Conservation (phyloP, 495 filamentous ascomycete species). For the Hypoxylon fuscum region DNA sequence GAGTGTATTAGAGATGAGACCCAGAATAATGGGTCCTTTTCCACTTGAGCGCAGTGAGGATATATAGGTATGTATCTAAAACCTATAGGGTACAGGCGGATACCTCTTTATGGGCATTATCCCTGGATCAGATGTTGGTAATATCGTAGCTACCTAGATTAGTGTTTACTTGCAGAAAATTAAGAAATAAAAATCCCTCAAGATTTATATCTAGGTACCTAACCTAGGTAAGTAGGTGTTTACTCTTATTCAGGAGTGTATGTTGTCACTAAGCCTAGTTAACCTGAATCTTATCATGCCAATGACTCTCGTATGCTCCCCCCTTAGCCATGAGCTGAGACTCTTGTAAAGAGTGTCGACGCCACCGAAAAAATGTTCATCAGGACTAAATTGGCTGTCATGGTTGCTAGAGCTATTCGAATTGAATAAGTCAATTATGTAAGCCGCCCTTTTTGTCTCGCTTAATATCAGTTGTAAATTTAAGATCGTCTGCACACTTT, state of each 20-base stretch:
- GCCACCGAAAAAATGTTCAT: constrained; percentile 8
- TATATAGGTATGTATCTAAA: too few species aligned
- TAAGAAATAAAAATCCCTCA: too few species aligned
- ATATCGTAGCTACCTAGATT: too few species aligned
- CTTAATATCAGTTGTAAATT: constrained; percentile 35
- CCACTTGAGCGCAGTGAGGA: too few species aligned
- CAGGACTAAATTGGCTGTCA: neutral
- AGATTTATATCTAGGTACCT: neutral
- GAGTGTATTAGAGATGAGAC: too few species aligned
- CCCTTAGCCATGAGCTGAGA: constrained; percentile 24
- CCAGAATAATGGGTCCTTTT: too few species aligned
- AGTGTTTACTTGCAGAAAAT: too few species aligned
- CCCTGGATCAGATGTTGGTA: too few species aligned
- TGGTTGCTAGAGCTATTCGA: neutral
- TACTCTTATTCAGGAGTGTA: neutral
- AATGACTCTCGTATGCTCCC: constrained; percentile 30
- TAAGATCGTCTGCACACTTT: constrained; percentile 30
- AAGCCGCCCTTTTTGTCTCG: constrained; percentile 20
- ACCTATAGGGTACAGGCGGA: too few species aligned
- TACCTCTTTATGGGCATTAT: too few species aligned
- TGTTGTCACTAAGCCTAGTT: constrained; percentile 12
- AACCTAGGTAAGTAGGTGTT: neutral
- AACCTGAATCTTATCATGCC: constrained; percentile 29
- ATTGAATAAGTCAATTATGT: constrained; percentile 24
- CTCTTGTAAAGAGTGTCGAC: constrained; percentile 23